Conservation (phyloP, 1,284 basidiomycete genomes). For the Microbotryum scabiosae region DNA sequence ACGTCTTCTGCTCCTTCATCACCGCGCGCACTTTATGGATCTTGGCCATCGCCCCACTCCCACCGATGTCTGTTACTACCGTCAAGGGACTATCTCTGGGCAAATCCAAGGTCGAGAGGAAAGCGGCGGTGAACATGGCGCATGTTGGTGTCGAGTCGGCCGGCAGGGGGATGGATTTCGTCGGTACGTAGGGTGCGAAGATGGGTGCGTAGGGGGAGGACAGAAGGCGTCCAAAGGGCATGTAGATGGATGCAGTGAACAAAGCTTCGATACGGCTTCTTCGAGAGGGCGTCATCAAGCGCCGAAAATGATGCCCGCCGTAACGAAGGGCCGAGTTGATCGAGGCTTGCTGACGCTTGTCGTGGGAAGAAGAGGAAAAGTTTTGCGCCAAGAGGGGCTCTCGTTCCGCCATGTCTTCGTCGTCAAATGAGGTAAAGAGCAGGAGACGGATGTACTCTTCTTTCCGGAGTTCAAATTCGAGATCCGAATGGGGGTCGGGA, state of each 20-base stretch:
- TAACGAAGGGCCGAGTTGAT: conserved; percentile 58
- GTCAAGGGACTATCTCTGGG: conserved; percentile 37
- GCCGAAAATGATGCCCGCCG: conserved; percentile 57
- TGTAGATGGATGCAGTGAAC: conserved; percentile 63
- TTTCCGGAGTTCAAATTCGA: conserved; percentile 18
- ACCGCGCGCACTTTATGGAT: conserved; percentile 42
- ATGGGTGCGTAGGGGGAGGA: conserved; percentile 66
- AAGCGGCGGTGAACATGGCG: conserved; percentile 23
- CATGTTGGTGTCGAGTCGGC: too few species aligned
- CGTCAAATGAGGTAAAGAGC: conserved; percentile 5
- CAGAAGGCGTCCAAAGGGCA: conserved; percentile 56
- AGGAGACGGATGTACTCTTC: conserved; percentile 18
- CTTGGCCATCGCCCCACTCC: conserved; percentile 40
- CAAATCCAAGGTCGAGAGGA: conserved; percentile 13
- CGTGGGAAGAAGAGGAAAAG: conserved; percentile 49
- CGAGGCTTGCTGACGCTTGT: not conserved
- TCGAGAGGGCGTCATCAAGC: conserved; percentile 58
- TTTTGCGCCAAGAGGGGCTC: conserved; percentile 34
- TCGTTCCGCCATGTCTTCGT: conserved; percentile 4
- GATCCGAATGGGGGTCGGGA: not conserved
- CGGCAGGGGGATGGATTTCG: too few species aligned
- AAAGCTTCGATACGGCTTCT: conserved; percentile 60
- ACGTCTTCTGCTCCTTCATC: conserved; percentile 43
- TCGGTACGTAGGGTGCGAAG: conserved; percentile 12
- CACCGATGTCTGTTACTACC: conserved; percentile 42